These are phyloP conservation scores for Trichosanthes cucumerina DNA, from an alignment of 306 rosid genomes.

Conservation along the genomic window DNA sequence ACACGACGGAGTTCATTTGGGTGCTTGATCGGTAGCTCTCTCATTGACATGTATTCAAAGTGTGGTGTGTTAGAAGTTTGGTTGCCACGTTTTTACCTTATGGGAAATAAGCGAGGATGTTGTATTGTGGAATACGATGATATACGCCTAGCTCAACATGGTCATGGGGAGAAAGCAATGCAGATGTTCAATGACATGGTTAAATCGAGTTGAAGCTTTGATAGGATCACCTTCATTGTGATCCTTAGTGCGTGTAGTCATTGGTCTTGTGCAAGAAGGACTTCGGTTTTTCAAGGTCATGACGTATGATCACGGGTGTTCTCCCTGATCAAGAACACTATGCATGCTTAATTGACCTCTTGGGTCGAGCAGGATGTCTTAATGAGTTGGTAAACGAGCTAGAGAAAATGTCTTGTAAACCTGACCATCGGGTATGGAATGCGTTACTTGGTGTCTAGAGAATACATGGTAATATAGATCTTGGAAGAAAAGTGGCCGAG, in stretches of 20 bases:
- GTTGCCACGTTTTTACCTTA: slow-evolving; percentile 32
- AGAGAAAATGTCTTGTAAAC: slow-evolving; percentile 38
- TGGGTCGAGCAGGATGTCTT: slow-evolving; percentile 48
- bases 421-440: slow-evolving; percentile 41
- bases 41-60: slow-evolving; percentile 73
- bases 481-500: slow-evolving; percentile 51
- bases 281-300: slow-evolving; percentile 51
- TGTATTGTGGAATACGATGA: slow-evolving; percentile 69
- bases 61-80: slow-evolving; percentile 55
- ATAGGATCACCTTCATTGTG: slow-evolving; percentile 44
- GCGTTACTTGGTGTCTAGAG: slow-evolving; percentile 50
- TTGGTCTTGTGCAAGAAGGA: slow-evolving; percentile 70
- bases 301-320: slow-evolving; percentile 32
- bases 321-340: slow-evolving; percentile 72
- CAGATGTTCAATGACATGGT: slow-evolving; percentile 41
- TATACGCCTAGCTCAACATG: slow-evolving; percentile 60
- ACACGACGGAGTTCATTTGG: too few species aligned
- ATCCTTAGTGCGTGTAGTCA: slow-evolving; percentile 68
- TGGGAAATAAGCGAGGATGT: slow-evolving; percentile 45
- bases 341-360: slow-evolving; percentile 60
- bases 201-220: slow-evolving; percentile 53
- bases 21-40: too few species aligned
- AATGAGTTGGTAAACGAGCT: slow-evolving; percentile 34
- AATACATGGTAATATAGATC: slow-evolving; percentile 35
- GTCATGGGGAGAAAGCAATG: slow-evolving; percentile 47